Evolutionary conservation across 306 rosid species (phyloP).

Genomic region (Vigna unguiculata): DNA sequence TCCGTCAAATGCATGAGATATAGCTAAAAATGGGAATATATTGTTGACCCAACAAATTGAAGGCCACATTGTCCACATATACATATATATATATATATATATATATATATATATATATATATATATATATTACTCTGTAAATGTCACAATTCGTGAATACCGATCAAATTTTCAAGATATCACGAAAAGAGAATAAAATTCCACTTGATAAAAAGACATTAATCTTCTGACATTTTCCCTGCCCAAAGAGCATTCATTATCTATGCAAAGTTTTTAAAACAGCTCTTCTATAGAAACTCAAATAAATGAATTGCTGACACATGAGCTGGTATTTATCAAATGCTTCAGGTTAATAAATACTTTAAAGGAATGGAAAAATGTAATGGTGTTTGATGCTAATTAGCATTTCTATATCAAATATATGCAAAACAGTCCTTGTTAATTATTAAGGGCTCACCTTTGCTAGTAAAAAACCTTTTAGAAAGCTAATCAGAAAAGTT

Average conservation of each 20-base stretch:
- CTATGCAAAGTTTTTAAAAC: conserved; percentile 8
- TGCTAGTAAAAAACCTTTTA: conserved; percentile 35
- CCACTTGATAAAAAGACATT: neutral
- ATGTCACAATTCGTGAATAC: neutral
- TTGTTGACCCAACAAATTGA: conserved; percentile 16
- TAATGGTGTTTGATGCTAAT: conserved; percentile 8
- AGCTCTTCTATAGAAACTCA: conserved; percentile 14
- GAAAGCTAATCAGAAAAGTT: conserved; percentile 4
- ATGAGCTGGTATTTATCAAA: conserved; percentile 23
- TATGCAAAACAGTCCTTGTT: conserved; percentile 1
- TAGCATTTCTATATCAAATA: conserved; percentile 23
- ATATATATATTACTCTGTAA: neutral
- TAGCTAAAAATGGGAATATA: conserved; percentile 17
- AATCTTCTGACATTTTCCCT: conserved; percentile 5
- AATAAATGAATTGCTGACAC: conserved; percentile 27
- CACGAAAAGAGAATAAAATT: conserved; percentile 3
- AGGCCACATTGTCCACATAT: conserved; percentile 4
- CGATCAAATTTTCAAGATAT: neutral
- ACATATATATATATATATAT: too few species aligned
- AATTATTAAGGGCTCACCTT: neutral
- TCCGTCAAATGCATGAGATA: conserved; percentile 28
- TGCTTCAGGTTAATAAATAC: conserved; percentile 15
- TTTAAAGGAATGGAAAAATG: neutral
- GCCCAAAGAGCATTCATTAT: conserved; percentile 13
- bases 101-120: too few species aligned